These are phyloP conservation scores for Moricandia moricandioides DNA, from an alignment of 345 rosid species.

Conservation along the genomic window DNA sequence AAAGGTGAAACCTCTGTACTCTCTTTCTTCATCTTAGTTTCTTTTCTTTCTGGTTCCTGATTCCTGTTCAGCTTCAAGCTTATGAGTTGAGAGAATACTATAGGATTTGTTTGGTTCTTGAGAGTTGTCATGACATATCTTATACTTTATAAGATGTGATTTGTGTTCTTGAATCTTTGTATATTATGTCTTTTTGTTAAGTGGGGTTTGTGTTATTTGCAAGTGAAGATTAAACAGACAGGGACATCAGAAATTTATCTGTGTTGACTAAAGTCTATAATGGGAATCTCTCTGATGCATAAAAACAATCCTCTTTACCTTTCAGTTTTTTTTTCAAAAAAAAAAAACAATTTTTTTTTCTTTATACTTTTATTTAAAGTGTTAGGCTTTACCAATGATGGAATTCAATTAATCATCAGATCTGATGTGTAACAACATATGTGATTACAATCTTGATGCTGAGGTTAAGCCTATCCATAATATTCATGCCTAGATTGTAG, in stretches of 20 bases:
- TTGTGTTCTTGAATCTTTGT: background rate
- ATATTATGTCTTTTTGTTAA: background rate
- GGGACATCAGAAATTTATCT: conserved; percentile 69
- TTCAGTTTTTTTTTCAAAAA: background rate
- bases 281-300: conserved; percentile 49
- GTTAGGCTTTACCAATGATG: conserved; percentile 39
- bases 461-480: conserved; percentile 27
- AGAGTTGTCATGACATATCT: too few species aligned
- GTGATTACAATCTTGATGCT: conserved; percentile 37
- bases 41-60: too few species aligned
- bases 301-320: background rate
- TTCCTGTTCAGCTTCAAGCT: too few species aligned
- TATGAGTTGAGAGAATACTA: too few species aligned
- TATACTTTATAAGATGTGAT: too few species aligned
- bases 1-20: too few species aligned
- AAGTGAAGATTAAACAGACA: conserved; percentile 74
- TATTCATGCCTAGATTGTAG: too few species aligned
- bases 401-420: conserved; percentile 39
- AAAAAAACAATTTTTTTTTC: too few species aligned
- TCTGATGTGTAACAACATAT: conserved; percentile 21
- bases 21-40: too few species aligned
- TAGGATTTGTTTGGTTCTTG: too few species aligned
- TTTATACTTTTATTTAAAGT: background rate
- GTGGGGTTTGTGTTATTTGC: conserved; percentile 31
- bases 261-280: conserved; percentile 36